Conservation (phyloP, 163 green algal species). For the Scenedesmus sp. region DNA sequence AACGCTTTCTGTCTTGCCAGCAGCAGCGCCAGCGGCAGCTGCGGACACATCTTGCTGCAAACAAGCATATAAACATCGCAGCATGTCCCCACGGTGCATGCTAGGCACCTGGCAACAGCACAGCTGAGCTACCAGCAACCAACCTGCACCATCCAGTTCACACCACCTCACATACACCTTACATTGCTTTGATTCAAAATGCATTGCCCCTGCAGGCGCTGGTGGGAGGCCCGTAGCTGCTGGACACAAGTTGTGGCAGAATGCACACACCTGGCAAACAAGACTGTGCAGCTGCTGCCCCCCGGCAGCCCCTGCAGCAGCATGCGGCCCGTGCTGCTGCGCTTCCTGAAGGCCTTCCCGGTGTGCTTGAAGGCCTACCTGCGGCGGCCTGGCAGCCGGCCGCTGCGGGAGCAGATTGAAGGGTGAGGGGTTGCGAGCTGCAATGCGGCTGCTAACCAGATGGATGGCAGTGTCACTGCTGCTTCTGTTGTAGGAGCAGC, state of each 20-base stretch:
- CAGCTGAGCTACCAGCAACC: neutral
- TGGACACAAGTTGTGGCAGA: constrained; percentile 27
- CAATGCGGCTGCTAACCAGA: neutral
- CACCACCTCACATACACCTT: neutral
- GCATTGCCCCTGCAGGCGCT: neutral
- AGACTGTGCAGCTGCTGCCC: constrained; percentile 32
- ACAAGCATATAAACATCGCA: too few species aligned
- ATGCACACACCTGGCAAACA: constrained; percentile 24
- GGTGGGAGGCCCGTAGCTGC: constrained; percentile 43
- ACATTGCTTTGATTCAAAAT: neutral
- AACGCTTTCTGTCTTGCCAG: neutral
- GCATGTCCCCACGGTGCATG: too few species aligned
- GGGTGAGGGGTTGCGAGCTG: neutral
- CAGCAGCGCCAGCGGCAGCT: neutral
- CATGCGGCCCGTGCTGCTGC: constrained; percentile 25
- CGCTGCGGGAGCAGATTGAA: neutral
- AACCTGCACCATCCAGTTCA: neutral
- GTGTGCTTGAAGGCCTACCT: constrained; percentile 13
- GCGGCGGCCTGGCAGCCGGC: neutral
- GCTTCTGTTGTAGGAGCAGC: neutral
- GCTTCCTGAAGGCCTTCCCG: constrained; percentile 40
- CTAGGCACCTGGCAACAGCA: too few species aligned
- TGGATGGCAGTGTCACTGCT: neutral
- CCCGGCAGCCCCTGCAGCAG: neutral
- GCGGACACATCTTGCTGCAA: too few species aligned